Evolutionary conservation across 371 early-diverging fungal genomes (phyloP), one percentile per base, ranked within the genome.

Genomic region (Zychaea mexicana): DNA sequence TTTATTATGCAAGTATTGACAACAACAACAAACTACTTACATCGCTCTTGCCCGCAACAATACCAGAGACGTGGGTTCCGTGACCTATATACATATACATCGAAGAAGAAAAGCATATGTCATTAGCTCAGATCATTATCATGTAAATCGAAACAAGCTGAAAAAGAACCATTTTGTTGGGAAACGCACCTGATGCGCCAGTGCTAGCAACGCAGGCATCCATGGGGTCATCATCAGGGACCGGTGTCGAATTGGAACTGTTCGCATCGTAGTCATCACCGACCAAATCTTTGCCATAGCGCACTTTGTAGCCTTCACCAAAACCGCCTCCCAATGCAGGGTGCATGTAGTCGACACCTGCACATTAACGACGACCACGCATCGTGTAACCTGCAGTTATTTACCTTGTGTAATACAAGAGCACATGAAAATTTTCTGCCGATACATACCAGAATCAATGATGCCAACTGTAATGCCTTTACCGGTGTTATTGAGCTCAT

Each of bases 321-420:
- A 89, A 88, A 49, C 90, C 81, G 12, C 88, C 88, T 28, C 90
- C 91, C 21, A 93, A 71, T 13, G 90, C 90, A 31, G 91, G 90
- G 60, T 92, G 93, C 55, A 61, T 68, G 66, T 84, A 88, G 53
- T 88, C 85, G 30, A 88, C 66, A 52, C 92, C 88, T 67, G 47
- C 5, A 49, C 9, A 24, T 49, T 22, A 15, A 4, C 13, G 13
- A 42, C 42, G 42, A 17, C 3, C n/a, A 12, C 15, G n/a, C n/a
- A 42, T 84, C 32, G 87, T 76, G 27, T 80, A 49, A 49, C 49
- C 6, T 36, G 38, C 21, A 19, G 24, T 22, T 10, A 49, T 19
- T 49, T 22, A 22, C 24, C 42, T 49, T 49, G 49, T 49, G 49
- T 24, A 19, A 49, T 22, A 5, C 22, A 24, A 49, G 24, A 49